phyloP scores from a whole-genome alignment of 495 filamentous ascomycete species.

The Emericellopsis terricola region DNA sequence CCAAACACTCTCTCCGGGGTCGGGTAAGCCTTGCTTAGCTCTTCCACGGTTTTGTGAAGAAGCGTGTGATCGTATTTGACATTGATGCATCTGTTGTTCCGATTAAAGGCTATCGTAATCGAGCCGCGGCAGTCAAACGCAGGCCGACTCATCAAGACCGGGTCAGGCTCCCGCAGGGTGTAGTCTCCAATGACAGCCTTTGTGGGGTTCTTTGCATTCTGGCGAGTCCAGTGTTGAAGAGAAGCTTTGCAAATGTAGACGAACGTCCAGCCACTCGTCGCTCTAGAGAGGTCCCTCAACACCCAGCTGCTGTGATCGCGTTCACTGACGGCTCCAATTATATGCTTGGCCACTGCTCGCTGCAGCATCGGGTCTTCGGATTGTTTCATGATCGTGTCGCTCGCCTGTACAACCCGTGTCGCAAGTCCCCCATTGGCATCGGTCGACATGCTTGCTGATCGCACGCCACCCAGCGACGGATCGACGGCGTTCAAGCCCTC shows the following conservation, averaged over 20 bases:
- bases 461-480: constrained; percentile 11
- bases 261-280: constrained; percentile 26
- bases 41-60: constrained; percentile 24
- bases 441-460: constrained; percentile 4
- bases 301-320: constrained; percentile 24
- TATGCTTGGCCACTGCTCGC: constrained; percentile 19
- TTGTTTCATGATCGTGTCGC: constrained; percentile 23
- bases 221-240: constrained; percentile 24
- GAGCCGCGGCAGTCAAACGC: constrained; percentile 31
- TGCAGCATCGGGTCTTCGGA: constrained; percentile 23
- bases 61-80: constrained; percentile 29
- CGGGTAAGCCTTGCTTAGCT: constrained; percentile 17
- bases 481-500: constrained; percentile 10
- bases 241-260: constrained; percentile 30
- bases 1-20: neutral
- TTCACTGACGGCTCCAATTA: constrained; percentile 16
- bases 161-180: constrained; percentile 21
- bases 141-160: constrained; percentile 22
- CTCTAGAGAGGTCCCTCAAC: constrained; percentile 18
- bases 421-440: constrained; percentile 1
- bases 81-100: constrained; percentile 16
- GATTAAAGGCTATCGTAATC: constrained; percentile 23
- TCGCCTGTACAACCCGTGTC: constrained; percentile 11
- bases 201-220: constrained; percentile 15
- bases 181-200: constrained; percentile 20